phyloP scores from a whole-genome alignment of 257 asterid genomes.

The Solanum sitiens region DNA sequence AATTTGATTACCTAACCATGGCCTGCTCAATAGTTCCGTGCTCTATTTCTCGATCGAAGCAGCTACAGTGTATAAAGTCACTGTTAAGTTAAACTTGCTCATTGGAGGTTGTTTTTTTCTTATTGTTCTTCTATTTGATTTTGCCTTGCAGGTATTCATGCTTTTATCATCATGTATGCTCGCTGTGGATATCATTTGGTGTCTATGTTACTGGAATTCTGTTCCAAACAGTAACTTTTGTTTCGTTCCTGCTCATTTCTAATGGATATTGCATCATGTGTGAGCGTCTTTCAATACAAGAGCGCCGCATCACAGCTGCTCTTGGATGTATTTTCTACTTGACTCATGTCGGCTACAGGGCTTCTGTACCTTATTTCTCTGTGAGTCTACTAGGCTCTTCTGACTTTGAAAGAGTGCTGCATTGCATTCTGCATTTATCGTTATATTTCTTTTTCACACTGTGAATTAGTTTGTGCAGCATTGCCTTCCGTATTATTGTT shows the following conservation, averaged over 20 bases:
- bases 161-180: constrained; percentile 45
- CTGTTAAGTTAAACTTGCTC: neutral
- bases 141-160: constrained; percentile 61
- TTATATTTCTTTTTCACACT: neutral
- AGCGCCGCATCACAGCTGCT: constrained; percentile 53
- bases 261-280: constrained; percentile 79
- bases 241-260: constrained; percentile 64
- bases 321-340: constrained; percentile 60
- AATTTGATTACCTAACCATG: neutral
- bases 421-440: neutral
- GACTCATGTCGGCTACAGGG: constrained; percentile 77
- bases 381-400: constrained; percentile 30
- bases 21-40: neutral
- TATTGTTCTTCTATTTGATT: neutral
- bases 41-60: neutral
- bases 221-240: constrained; percentile 54
- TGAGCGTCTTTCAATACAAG: constrained; percentile 54
- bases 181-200: constrained; percentile 90
- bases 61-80: neutral
- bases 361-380: constrained; percentile 72
- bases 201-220: constrained; percentile 68
- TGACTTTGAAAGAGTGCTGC: neutral
- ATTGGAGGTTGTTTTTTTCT: neutral
- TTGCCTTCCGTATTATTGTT: neutral
- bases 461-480: neutral